Evolutionary conservation across 768 basidiomycete genomes (phyloP).

Genomic region (Pleurotus giganteus): DNA sequence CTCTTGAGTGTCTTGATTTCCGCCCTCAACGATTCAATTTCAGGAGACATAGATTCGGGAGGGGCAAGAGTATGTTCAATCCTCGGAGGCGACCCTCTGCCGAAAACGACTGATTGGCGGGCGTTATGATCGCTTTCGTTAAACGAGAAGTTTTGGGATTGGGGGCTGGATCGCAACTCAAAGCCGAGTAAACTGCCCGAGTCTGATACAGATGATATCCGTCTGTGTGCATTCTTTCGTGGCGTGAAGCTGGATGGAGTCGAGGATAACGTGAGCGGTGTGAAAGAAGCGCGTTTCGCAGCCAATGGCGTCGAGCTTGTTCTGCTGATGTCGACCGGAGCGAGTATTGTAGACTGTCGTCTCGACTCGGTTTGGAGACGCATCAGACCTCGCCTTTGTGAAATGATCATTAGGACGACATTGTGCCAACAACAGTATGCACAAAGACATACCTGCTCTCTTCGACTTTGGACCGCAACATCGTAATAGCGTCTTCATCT

Average conservation of each 20-base stretch:
- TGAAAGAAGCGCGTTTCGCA: slow-evolving; percentile 72
- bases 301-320: slow-evolving; percentile 3
- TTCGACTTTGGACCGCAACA: slow-evolving; percentile 82
- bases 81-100: slow-evolving; percentile 45
- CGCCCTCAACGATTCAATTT: slow-evolving; percentile 56
- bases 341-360: slow-evolving; percentile 50
- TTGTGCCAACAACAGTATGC: background rate
- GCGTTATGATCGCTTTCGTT: slow-evolving; percentile 29
- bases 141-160: slow-evolving; percentile 29
- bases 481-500: slow-evolving; percentile 72
- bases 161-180: slow-evolving; percentile 34
- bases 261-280: slow-evolving; percentile 61
- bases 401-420: slow-evolving; percentile 3
- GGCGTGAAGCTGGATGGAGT: slow-evolving; percentile 28
- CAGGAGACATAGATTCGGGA: slow-evolving; percentile 27
- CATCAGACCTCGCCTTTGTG: slow-evolving; percentile 76
- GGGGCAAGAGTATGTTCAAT: slow-evolving; percentile 28
- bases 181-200: slow-evolving; percentile 34
- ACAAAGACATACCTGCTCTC: slow-evolving; percentile 64
- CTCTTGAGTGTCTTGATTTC: slow-evolving; percentile 56
- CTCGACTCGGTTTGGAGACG: slow-evolving; percentile 77
- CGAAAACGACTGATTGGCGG: slow-evolving; percentile 51
- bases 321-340: slow-evolving; percentile 55
- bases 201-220: slow-evolving; percentile 75
- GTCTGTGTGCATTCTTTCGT: slow-evolving; percentile 54